Conservation (phyloP, 2,329 filamentous ascomycete species). For the Paecilomyces dactylethromorphus region DNA sequence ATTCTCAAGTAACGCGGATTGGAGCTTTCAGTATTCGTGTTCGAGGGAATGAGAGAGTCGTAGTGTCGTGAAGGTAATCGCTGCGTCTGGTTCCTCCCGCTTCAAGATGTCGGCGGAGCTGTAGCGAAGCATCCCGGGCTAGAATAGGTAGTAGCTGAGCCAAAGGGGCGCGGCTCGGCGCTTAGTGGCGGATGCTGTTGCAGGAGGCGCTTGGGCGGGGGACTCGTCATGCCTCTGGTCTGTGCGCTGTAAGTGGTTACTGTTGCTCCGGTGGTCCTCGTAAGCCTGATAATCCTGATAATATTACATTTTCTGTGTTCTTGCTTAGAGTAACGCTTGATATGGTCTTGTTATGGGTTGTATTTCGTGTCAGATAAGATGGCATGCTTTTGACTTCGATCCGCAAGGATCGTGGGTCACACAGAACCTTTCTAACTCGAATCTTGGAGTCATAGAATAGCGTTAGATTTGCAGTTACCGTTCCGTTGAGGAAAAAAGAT, state of each 20-base stretch:
- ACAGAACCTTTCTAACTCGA: background rate
- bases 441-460: background rate
- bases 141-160: background rate
- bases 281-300: too few relatives aligned
- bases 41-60: background rate
- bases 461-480: background rate
- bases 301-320: too few relatives aligned
- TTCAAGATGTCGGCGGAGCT: background rate
- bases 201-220: background rate
- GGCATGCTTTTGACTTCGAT: background rate
- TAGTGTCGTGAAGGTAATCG: background rate
- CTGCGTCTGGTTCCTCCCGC: background rate
- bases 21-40: background rate
- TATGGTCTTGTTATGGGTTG: too few relatives aligned
- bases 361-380: too few relatives aligned
- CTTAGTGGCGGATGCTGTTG: background rate
- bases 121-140: background rate
- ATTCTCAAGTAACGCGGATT: background rate
- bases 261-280: too few relatives aligned
- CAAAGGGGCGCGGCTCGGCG: background rate
- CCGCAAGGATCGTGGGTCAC: background rate
- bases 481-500: background rate
- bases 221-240: too few relatives aligned
- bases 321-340: too few relatives aligned
- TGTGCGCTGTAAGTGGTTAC: too few relatives aligned